Conservation (phyloP, 306 rosid genomes). For the Cucurbita moschata region DNA sequence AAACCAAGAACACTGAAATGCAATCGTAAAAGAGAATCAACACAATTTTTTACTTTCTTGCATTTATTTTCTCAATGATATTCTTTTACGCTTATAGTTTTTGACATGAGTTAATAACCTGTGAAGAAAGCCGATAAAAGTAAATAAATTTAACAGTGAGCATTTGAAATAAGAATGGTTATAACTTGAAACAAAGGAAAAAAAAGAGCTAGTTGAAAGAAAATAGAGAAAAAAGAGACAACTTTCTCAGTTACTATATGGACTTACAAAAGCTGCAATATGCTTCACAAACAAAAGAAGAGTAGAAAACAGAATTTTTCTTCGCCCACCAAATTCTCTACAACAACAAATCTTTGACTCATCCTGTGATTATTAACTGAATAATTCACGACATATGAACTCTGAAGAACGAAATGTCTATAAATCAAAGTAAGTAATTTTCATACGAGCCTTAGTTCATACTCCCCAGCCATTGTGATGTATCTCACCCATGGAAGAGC, state of each 20-base stretch:
- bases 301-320: conserved; percentile 12
- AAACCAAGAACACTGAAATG: conserved; percentile 14
- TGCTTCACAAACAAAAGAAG: conserved; percentile 20
- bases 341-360: conserved; percentile 5
- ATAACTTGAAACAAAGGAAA: neutral
- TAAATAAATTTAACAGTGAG: neutral
- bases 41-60: neutral
- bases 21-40: neutral
- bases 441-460: conserved; percentile 76
- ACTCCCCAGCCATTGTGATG: conserved; percentile 99
- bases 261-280: conserved; percentile 9
- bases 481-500: conserved; percentile 99
- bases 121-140: neutral
- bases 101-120: neutral
- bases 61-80: neutral
- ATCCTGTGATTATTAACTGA: conserved; percentile 9
- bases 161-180: neutral
- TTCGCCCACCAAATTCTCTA: conserved; percentile 4
- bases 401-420: conserved; percentile 1
- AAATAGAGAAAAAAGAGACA: neutral
- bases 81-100: neutral
- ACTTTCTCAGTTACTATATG: neutral
- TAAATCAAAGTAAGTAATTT: conserved; percentile 6
- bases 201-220: neutral
- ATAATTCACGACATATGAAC: conserved; percentile 7